Conservation (phyloP, 2,329 filamentous ascomycete genomes). For the Ophiostoma himal-ulmi region DNA sequence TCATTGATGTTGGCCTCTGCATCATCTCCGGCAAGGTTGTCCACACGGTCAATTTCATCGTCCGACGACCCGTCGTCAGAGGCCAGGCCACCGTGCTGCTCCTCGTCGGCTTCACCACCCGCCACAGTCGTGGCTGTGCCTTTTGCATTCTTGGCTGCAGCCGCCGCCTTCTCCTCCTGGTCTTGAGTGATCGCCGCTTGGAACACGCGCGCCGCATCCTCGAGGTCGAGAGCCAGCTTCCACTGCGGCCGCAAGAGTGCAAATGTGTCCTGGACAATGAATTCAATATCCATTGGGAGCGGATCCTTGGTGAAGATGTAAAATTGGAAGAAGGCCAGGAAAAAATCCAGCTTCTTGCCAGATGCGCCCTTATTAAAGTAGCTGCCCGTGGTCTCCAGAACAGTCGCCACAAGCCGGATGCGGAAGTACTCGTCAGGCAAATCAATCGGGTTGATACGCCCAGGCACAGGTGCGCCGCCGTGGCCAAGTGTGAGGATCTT, state of each 20-base stretch:
- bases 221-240: conserved; percentile 74
- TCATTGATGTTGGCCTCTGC: conserved; percentile 47
- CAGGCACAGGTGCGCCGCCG: conserved; percentile 74
- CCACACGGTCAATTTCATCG: conserved; percentile 65
- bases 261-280: conserved; percentile 89
- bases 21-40: conserved; percentile 57
- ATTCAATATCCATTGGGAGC: conserved; percentile 94
- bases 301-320: conserved; percentile 88
- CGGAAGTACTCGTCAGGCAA: conserved; percentile 93
- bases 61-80: conserved; percentile 85
- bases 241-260: conserved; percentile 81
- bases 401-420: conserved; percentile 79
- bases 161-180: conserved; percentile 70
- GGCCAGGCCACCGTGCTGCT: conserved; percentile 60
- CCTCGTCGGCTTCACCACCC: neutral
- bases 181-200: conserved; percentile 84
- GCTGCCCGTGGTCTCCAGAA: conserved; percentile 91
- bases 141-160: conserved; percentile 45
- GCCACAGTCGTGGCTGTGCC: neutral
- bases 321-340: conserved; percentile 93
- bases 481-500: conserved; percentile 91
- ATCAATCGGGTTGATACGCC: conserved; percentile 71
- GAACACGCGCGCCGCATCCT: conserved; percentile 79
- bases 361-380: conserved; percentile 91
- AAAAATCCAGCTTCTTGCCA: conserved; percentile 97